Conservation (phyloP, 2,329 filamentous ascomycete genomes). For the Beauveria medogensis region DNA sequence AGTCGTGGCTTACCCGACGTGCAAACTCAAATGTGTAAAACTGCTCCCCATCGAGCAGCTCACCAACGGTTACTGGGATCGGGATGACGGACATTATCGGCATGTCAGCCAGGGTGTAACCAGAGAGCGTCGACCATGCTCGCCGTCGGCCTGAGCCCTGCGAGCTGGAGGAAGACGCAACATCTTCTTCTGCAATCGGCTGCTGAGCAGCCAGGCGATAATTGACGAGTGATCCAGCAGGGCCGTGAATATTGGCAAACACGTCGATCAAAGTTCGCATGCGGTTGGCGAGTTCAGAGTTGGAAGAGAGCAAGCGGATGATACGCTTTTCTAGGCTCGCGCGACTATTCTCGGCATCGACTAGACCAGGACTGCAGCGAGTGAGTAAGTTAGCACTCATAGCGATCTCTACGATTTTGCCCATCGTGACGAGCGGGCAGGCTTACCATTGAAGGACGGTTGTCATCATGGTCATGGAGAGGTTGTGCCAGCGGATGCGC, state of each 20-base stretch:
- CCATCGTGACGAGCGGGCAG: background rate
- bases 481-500: constrained; percentile 28
- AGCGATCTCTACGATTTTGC: background rate
- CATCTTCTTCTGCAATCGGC: background rate
- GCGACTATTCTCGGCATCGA: constrained; percentile 28
- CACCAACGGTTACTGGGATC: constrained; percentile 22
- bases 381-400: background rate
- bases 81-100: constrained; percentile 25
- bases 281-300: constrained; percentile 23
- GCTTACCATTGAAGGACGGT: constrained; percentile 31
- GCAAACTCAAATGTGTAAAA: constrained; percentile 25
- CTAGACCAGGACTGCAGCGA: constrained; percentile 23
- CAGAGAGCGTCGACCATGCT: constrained; percentile 19
- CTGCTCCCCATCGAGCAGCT: constrained; percentile 24
- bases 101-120: constrained; percentile 24
- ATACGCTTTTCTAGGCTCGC: constrained; percentile 27
- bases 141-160: constrained; percentile 11
- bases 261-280: constrained; percentile 21
- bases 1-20: constrained; percentile 22
- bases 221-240: constrained; percentile 11
- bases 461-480: constrained; percentile 33
- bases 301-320: constrained; percentile 26
- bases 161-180: constrained; percentile 2
- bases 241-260: constrained; percentile 15
- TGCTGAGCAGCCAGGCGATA: constrained; percentile 13